A percentile compares a stretch with the other conserved stretches of the same genome.
phyloP scores from a whole-genome alignment of 169 alveolate species.

The Fabrea salina region DNA sequence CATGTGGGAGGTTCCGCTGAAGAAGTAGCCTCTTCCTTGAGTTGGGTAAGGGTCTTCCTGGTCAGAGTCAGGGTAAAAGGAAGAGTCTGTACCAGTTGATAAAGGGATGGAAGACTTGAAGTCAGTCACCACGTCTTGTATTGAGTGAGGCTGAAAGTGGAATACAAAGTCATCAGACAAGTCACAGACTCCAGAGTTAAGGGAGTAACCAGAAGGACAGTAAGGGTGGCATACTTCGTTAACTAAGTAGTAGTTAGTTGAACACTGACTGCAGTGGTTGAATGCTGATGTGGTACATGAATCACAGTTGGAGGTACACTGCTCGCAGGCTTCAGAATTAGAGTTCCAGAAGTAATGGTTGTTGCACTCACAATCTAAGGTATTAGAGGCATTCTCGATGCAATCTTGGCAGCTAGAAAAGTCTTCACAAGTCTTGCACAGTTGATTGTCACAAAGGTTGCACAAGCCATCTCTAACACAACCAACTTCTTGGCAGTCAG shows the following conservation, averaged over 20 bases:
- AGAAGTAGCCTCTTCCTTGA: background rate
- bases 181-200: slow-evolving; percentile 3
- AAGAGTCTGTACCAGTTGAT: background rate
- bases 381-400: background rate
- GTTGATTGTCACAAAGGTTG: background rate
- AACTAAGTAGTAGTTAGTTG: background rate
- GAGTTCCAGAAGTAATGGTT: slow-evolving; percentile 12
- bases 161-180: background rate
- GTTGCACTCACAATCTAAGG: background rate
- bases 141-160: background rate
- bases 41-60: background rate
- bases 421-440: background rate
- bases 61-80: slow-evolving; percentile 17
- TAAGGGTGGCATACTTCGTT: background rate
- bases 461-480: slow-evolving; percentile 25
- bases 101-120: background rate
- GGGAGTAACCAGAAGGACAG: slow-evolving; percentile 5
- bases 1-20: background rate
- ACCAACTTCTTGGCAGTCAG: background rate
- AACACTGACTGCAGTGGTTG: background rate
- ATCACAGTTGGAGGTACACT: background rate
- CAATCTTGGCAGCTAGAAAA: background rate
- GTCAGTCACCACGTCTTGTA: background rate
- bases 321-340: background rate
- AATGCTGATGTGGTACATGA: background rate